These are phyloP conservation scores for Penicillium riverlandense DNA, from an alignment of 495 filamentous ascomycete genomes.

Conservation along the genomic window DNA sequence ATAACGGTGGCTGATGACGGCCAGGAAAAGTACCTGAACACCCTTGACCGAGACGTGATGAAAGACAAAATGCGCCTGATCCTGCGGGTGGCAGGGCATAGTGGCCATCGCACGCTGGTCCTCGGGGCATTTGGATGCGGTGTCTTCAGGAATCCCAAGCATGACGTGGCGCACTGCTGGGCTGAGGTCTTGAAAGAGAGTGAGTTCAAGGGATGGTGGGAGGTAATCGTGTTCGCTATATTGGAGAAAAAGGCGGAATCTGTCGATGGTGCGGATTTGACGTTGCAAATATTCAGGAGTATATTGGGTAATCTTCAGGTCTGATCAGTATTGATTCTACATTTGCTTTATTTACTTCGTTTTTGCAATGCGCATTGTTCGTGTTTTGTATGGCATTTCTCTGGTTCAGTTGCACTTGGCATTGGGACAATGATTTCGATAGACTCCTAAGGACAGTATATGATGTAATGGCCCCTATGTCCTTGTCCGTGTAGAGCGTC, in stretches of 20 bases:
- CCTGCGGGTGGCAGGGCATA: slow-evolving; percentile 45
- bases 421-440: too few relatives aligned
- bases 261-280: slow-evolving; percentile 35
- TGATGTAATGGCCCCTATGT: slow-evolving; percentile 8
- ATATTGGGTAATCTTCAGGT: too few relatives aligned
- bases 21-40: slow-evolving; percentile 17
- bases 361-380: too few relatives aligned
- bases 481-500: slow-evolving; percentile 32
- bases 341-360: too few relatives aligned
- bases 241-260: slow-evolving; percentile 12
- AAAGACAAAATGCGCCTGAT: slow-evolving; percentile 51
- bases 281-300: too few relatives aligned
- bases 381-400: too few relatives aligned
- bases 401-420: too few relatives aligned
- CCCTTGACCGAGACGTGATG: slow-evolving; percentile 41
- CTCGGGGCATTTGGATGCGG: slow-evolving; percentile 65
- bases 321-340: too few relatives aligned
- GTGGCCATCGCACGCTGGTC: slow-evolving; percentile 47
- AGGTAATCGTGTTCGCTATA: slow-evolving; percentile 27
- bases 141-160: slow-evolving; percentile 51
- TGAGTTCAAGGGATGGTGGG: slow-evolving; percentile 43
- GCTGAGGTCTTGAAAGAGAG: slow-evolving; percentile 46
- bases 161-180: slow-evolving; percentile 57
- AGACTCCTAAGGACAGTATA: not conserved
- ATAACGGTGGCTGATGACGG: too few relatives aligned